phyloP scores from a whole-genome alignment of 305 asterid species.

The Fraxinus sp. region DNA sequence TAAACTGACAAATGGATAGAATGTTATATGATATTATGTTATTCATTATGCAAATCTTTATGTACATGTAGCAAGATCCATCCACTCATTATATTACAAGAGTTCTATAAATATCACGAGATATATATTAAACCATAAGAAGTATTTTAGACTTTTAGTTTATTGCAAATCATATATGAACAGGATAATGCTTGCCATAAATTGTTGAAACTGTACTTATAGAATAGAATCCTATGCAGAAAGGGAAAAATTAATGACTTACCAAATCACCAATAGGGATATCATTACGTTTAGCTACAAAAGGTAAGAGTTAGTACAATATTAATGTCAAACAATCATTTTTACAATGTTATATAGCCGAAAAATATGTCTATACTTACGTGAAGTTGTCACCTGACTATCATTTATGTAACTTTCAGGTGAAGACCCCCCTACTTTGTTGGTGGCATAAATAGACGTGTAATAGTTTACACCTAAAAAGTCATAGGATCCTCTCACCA shows the following conservation, averaged over 20 bases:
- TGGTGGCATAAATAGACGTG: not conserved
- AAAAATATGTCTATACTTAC: not conserved
- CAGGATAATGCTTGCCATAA: too few species aligned
- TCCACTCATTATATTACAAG: not conserved
- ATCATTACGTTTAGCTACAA: not conserved
- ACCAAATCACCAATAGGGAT: not conserved
- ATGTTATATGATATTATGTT: too few species aligned
- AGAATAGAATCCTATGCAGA: too few species aligned
- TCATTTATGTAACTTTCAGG: slow-evolving; percentile 31
- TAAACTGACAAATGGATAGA: too few species aligned
- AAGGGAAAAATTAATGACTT: not conserved
- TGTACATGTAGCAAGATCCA: too few species aligned
- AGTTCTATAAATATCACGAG: not conserved
- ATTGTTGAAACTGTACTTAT: too few species aligned
- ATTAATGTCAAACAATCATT: not conserved
- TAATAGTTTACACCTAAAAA: not conserved
- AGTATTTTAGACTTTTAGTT: too few species aligned
- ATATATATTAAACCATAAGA: too few species aligned
- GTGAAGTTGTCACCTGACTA: not conserved
- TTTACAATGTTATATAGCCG: too few species aligned
- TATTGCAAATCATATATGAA: too few species aligned
- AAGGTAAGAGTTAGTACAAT: too few species aligned
- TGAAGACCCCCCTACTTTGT: not conserved
- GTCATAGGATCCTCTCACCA: not conserved
- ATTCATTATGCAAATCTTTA: too few species aligned